Evolutionary conservation across 1,284 basidiomycete genomes (phyloP).

Genomic region (Rhizoctonia solani): DNA sequence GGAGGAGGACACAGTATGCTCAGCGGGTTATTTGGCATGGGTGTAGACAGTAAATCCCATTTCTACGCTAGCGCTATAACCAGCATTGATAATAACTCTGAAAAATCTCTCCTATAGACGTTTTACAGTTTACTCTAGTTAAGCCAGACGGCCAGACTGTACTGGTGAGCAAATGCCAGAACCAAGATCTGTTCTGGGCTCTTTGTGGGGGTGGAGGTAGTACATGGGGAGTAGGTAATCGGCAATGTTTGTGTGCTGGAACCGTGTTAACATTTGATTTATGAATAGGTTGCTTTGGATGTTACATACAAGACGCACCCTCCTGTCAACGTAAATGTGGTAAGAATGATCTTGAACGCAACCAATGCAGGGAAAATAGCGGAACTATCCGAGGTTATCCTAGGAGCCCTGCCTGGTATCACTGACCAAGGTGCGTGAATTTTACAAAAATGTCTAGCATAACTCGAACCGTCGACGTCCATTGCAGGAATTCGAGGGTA

Average conservation of each 20-base stretch:
- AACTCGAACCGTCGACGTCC: no score
- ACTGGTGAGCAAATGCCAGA: slow-evolving; percentile 14
- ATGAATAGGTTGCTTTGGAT: neutral
- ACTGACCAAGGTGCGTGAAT: neutral
- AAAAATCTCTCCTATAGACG: slow-evolving; percentile 1
- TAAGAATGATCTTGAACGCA: no score
- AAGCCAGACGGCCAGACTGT: slow-evolving; percentile 19
- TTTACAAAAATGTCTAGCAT: neutral
- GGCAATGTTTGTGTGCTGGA: no score
- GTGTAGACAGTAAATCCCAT: slow-evolving; percentile 34
- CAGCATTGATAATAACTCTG: neutral
- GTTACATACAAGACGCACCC: slow-evolving; percentile 7
- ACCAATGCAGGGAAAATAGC: neutral
- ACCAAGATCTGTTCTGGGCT: slow-evolving; percentile 36
- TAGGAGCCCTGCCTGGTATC: no score
- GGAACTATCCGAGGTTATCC: no score
- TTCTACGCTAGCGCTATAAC: no score
- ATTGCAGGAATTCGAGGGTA: neutral
- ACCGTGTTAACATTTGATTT: no score
- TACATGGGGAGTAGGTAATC: slow-evolving; percentile 25
- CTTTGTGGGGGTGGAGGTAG: slow-evolving; percentile 33
- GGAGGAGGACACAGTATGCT: slow-evolving; percentile 32
- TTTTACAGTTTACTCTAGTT: slow-evolving; percentile 31
- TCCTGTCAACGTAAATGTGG: neutral
- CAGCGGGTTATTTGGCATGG: slow-evolving; percentile 26